Base-by-base conservation (phyloP, 345 rosid genomes). In the Camelina laxa region DNA sequence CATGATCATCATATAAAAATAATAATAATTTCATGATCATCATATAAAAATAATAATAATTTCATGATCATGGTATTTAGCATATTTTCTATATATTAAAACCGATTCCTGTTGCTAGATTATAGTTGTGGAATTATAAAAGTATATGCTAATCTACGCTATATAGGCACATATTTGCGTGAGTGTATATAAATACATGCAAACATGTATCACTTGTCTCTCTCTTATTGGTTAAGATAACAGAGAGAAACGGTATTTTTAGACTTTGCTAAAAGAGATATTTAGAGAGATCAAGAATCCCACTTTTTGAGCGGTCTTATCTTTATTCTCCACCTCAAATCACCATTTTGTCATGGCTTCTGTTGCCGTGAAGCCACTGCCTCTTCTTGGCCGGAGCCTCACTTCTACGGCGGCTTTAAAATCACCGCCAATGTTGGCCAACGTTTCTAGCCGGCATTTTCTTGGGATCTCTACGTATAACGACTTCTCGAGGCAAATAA, bases 221-320 rank as follows among this genome's bases (percentile, higher is more conserved):
- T 45, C 75, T 56, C 53, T 27, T 38, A 69, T 69, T 63, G 79
- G 74, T 21, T 45, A 41, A 66, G 53, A 68, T 17, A 65, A 57
- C 48, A 57, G 9, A 74, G 66, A 36, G 36, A 47, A 74, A 57
- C 36, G 60, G 41, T 65, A 74, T 35, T 9, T 66, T 50, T 20
- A 51, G 58, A 38, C n/a, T 75, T 75, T 69, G 38, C n/a, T 22
- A 57, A 51, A 51, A 27, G 30, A 27, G 70, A 63, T 69, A 41
- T 45, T 75, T 75, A 6, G 30, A 27, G 30, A 10, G 47, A 49
- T 60, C 73, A 69, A 69, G 7, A 69, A 11, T 27, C 41, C 12
- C 5, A 27, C 64, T 57, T 64, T 27, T 68, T 68, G 39, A 60
- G 63, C 17, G 13, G 58, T 63, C 75, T 76, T 76, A 70, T 69